A percentile compares a stretch with the other conserved stretches of the same genome.
Evolutionary conservation across 495 filamentous ascomycete genomes (phyloP).

Genomic region (Annulohypoxylon bovei): DNA sequence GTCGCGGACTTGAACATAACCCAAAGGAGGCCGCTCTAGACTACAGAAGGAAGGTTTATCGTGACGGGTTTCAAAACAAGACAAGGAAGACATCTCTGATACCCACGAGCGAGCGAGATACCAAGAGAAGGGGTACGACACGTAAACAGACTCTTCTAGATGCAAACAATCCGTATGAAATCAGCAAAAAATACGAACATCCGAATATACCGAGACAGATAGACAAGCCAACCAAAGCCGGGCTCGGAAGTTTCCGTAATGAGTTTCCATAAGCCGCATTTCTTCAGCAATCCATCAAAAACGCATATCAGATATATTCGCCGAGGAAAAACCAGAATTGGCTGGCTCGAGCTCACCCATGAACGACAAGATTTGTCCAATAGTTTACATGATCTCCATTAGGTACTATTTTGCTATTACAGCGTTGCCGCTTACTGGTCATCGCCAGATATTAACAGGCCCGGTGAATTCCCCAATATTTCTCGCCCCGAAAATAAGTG

Average conservation of each 20-base stretch:
- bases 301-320: not conserved
- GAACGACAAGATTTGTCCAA: not conserved
- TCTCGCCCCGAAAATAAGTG: not conserved
- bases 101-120: not conserved
- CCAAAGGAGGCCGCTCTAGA: not conserved
- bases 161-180: not conserved
- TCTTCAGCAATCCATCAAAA: slow-evolving; percentile 5
- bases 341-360: not conserved
- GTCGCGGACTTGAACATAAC: not conserved
- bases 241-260: not conserved
- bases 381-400: not conserved
- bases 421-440: not conserved
- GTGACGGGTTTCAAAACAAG: slow-evolving; percentile 35
- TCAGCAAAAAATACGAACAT: not conserved
- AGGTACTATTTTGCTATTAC: not conserved
- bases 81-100: not conserved
- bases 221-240: not conserved
- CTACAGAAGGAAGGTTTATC: not conserved
- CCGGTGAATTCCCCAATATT: not conserved
- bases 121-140: not conserved
- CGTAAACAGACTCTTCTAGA: not conserved
- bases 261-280: not conserved
- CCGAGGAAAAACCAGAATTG: not conserved
- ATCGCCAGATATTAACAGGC: not conserved
- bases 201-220: not conserved